Evolutionary conservation across 1,139 yeast genomes (phyloP), one percentile per base, ranked within the genome.

Genomic region (Entelexis sorbosivorans): DNA sequence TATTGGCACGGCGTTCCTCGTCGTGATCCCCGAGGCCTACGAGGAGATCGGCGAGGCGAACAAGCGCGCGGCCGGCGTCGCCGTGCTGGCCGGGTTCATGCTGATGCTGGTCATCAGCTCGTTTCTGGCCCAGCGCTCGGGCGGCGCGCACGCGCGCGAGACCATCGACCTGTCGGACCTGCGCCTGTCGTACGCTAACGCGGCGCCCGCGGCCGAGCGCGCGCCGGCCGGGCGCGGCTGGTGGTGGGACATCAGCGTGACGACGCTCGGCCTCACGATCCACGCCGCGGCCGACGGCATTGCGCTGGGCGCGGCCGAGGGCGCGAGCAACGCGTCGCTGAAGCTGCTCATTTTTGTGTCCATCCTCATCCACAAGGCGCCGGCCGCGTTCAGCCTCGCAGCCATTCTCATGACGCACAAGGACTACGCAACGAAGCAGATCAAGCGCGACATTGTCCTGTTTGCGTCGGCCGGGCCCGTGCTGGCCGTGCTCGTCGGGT

Each of bases 261-360:
- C 78, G 10, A 77, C 84, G 0, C 61, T 82, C 9, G 88, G 89
- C 0, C 69, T 83, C 19, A 63, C 81, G 0, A 70, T 83, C 26
- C 94, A 83, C 61, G 78, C 86, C 0, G 60, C 78, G 5, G 78
- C 85, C 1, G 94, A 83, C 60, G 94, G 94, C 1, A 69, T 83
- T n/a, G 80, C 88, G 0, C 69, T 83, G 44, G 88, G 89, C 0
- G 76, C 85, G 0, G 72, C 84, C 0, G 72, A 77, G 44, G 44
- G 44, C 29, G 36, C 50, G 24, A 68, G 75, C 32, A 63, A 77
- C 1, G 70, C 73, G 1, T 69, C 72, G 52, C 65, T 82, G 32
- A 74, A 74, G 43, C 58, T 76, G n/a, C 60, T 79, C 19, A 73
- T 81, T 55, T 76, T 77, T 57, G 52, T 76, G 9, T 82, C 86